phyloP scores from a whole-genome alignment of 257 asterid genomes.

The Salvia miltiorrhiza region DNA sequence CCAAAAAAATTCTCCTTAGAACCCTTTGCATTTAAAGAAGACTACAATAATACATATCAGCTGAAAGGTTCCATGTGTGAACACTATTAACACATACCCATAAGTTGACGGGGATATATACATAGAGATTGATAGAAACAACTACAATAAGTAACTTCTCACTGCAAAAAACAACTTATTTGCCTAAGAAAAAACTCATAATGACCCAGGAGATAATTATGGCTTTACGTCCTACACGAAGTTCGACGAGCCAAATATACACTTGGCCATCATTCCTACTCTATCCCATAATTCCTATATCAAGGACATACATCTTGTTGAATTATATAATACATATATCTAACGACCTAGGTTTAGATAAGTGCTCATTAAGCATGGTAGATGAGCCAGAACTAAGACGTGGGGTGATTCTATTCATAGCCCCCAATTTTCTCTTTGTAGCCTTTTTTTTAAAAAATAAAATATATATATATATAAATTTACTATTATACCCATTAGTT shows the following conservation, averaged over 20 bases:
- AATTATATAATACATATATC: not conserved
- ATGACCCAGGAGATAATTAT: not conserved
- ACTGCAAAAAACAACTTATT: not conserved
- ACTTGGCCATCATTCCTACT: not conserved
- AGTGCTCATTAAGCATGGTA: not conserved
- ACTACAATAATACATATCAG: slow-evolving; percentile 7
- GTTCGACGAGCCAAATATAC: not conserved
- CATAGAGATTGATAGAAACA: not conserved
- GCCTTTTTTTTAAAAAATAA: too few relatives aligned
- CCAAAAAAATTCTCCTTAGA: not conserved
- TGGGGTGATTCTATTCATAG: too few relatives aligned
- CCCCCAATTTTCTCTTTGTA: too few relatives aligned
- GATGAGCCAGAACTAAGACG: not conserved
- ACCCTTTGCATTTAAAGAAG: slow-evolving; percentile 1
- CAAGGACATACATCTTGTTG: not conserved
- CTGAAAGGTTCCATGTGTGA: not conserved
- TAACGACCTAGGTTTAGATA: not conserved
- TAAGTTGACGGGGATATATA: not conserved
- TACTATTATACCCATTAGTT: too few relatives aligned
- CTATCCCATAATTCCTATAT: not conserved
- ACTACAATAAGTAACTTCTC: not conserved
- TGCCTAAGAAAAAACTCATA: not conserved
- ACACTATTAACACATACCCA: not conserved
- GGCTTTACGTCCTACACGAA: not conserved
- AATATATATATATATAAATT: too few relatives aligned